These are phyloP conservation scores for Thielaviopsis punctulata DNA, from an alignment of 2,329 filamentous ascomycete genomes.

Conservation along the genomic window DNA sequence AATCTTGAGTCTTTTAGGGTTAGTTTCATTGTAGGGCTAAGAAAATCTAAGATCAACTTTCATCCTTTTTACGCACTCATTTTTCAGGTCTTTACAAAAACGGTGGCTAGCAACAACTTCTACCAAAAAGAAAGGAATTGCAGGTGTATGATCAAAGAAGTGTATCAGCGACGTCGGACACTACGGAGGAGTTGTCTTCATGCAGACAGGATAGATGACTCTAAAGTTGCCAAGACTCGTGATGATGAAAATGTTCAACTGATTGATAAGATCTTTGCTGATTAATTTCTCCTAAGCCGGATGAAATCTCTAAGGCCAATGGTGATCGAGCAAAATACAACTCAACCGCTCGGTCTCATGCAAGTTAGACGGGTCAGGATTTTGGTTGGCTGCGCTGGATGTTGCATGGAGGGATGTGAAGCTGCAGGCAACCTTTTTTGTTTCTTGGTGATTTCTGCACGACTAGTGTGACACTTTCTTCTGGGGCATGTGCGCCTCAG, in stretches of 20 bases:
- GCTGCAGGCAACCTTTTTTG: not conserved
- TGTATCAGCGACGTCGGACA: too few relatives aligned
- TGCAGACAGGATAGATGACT: not conserved
- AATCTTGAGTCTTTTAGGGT: too few relatives aligned
- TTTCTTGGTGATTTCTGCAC: too few relatives aligned
- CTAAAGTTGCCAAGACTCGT: not conserved
- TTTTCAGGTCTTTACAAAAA: too few relatives aligned
- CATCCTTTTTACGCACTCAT: too few relatives aligned
- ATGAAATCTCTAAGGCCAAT: not conserved
- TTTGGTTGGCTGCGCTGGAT: not conserved
- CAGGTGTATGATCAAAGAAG: too few relatives aligned
- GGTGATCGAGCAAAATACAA: not conserved
- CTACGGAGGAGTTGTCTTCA: too few relatives aligned
- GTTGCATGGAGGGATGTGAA: not conserved
- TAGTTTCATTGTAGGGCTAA: too few relatives aligned
- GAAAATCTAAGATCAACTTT: too few relatives aligned
- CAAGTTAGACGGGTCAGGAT: not conserved
- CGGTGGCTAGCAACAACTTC: too few relatives aligned
- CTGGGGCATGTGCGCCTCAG: not conserved
- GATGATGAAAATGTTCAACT: constrained; percentile 5
- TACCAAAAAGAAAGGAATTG: too few relatives aligned
- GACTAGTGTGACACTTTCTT: too few relatives aligned
- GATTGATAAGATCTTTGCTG: constrained; percentile 12
- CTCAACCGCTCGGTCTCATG: not conserved
- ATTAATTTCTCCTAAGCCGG: not conserved